Percentiles rank a stretch among this genome's conserved stretches.
These are phyloP conservation scores for Psidium guajava DNA, from an alignment of 345 rosid species.

Conservation along the genomic window DNA sequence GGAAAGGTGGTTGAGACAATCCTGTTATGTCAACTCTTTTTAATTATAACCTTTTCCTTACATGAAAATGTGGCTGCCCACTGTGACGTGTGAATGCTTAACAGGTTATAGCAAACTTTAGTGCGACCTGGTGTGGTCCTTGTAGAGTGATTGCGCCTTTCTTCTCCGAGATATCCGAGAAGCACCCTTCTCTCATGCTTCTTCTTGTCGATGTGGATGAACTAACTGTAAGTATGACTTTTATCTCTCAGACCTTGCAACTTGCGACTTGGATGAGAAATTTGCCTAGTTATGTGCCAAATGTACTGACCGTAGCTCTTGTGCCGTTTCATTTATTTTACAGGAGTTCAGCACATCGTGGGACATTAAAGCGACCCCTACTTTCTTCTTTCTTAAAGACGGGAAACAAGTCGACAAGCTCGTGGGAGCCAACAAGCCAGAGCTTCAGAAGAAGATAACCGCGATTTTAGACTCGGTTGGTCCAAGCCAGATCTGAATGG, in stretches of 20 bases:
- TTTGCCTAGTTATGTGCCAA: neutral
- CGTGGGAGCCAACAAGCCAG: slow-evolving; percentile 82
- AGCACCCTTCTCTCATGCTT: slow-evolving; percentile 56
- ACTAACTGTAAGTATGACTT: slow-evolving; percentile 40
- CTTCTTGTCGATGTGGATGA: slow-evolving; percentile 76
- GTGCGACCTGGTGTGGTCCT: slow-evolving; percentile 89
- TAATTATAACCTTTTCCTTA: neutral
- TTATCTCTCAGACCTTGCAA: neutral
- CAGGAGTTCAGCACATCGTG: slow-evolving; percentile 83
- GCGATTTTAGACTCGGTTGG: slow-evolving; percentile 25
- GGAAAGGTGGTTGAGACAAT: neutral
- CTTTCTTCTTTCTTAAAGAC: slow-evolving; percentile 80
- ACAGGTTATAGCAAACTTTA: slow-evolving; percentile 80
- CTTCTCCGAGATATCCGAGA: slow-evolving; percentile 58
- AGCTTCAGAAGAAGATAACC: slow-evolving; percentile 58
- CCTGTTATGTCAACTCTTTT: neutral
- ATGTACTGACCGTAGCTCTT: neutral
- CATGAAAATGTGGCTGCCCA: neutral
- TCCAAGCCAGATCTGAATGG: neutral
- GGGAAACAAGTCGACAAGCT: slow-evolving; percentile 74
- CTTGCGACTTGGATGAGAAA: neutral
- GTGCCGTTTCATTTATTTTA: neutral
- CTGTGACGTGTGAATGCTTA: neutral
- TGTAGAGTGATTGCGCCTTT: slow-evolving; percentile 63
- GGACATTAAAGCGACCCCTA: slow-evolving; percentile 89